Percentiles rank a stretch among this genome's conserved stretches.
These are phyloP conservation scores for Penicillium parvum DNA, from an alignment of 495 filamentous ascomycete genomes.

Conservation along the genomic window DNA sequence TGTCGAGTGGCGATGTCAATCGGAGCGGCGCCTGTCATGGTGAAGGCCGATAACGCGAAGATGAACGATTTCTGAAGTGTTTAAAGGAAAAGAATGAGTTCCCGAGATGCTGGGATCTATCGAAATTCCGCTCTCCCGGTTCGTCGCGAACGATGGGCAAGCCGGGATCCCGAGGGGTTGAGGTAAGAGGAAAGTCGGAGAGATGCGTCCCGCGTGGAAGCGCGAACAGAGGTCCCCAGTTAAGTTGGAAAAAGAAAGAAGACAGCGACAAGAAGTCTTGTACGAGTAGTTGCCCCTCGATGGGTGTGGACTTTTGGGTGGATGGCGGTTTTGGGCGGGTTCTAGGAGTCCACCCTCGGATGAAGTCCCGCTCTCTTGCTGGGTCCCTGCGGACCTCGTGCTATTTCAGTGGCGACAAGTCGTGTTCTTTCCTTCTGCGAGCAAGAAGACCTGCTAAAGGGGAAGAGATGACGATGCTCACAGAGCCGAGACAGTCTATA, in stretches of 20 bases:
- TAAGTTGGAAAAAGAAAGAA: slow-evolving; percentile 38
- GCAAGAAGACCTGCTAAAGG: neutral
- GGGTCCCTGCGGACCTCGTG: slow-evolving; percentile 27
- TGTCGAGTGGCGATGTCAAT: slow-evolving; percentile 64
- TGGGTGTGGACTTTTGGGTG: slow-evolving; percentile 33
- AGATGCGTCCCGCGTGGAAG: slow-evolving; percentile 42
- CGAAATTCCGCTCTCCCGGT: slow-evolving; percentile 31
- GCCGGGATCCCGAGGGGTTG: slow-evolving; percentile 42
- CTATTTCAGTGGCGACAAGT: slow-evolving; percentile 12
- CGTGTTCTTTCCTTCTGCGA: slow-evolving; percentile 3
- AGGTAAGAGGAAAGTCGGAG: slow-evolving; percentile 32
- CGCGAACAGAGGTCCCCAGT: slow-evolving; percentile 35
- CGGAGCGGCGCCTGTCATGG: slow-evolving; percentile 54
- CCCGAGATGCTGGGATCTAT: slow-evolving; percentile 33
- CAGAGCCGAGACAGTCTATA: neutral
- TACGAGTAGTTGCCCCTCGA: slow-evolving; percentile 47
- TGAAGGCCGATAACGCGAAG: slow-evolving; percentile 16
- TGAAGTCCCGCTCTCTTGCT: slow-evolving; percentile 40
- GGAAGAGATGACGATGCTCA: neutral
- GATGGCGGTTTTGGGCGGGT: slow-evolving; percentile 35
- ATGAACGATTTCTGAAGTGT: neutral
- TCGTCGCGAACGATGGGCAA: slow-evolving; percentile 37
- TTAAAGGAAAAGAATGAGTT: slow-evolving; percentile 8
- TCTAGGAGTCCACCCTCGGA: slow-evolving; percentile 42
- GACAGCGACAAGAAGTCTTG: slow-evolving; percentile 25